Percentiles rank a stretch among this genome's conserved stretches.
Evolutionary conservation across 164 flowering plant genomes (phyloP).

Genomic region (Cinnamomum micranthum): DNA sequence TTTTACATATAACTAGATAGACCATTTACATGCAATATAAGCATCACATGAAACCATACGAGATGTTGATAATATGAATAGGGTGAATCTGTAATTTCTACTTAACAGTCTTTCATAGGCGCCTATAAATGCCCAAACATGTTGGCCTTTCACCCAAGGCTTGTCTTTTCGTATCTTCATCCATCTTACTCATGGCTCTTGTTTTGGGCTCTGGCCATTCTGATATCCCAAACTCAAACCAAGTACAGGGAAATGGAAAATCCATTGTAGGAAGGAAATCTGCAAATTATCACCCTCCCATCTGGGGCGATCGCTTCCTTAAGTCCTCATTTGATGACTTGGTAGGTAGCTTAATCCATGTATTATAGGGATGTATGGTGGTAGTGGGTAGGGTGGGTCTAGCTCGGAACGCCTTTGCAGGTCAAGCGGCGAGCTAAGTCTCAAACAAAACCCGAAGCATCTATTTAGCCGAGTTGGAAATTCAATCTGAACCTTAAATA

Average conservation of each 20-base stretch:
- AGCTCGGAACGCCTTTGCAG: no score
- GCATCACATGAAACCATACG: no score
- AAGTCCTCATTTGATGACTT: not conserved
- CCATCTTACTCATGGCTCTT: not conserved
- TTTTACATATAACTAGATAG: no score
- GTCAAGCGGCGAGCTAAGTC: not conserved
- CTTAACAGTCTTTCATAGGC: no score
- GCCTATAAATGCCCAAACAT: no score
- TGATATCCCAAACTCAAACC: not conserved
- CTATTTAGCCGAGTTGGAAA: not conserved
- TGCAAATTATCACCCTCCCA: slow-evolving; percentile 7
- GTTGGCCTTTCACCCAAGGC: not conserved
- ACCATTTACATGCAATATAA: no score
- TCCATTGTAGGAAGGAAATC: not conserved
- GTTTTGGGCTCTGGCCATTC: not conserved
- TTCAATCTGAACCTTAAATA: no score
- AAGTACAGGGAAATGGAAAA: not conserved
- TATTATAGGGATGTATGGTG: not conserved
- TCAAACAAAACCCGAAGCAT: not conserved
- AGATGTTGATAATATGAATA: no score
- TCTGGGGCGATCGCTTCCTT: slow-evolving; percentile 6
- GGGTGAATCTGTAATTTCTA: no score
- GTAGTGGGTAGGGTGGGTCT: no score
- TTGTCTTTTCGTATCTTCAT: not conserved
- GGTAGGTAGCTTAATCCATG: not conserved